Percentiles rank a stretch among this genome's conserved stretches.
phyloP scores from a whole-genome alignment of 768 basidiomycete genomes.

The Collybiopsis luxurians region DNA sequence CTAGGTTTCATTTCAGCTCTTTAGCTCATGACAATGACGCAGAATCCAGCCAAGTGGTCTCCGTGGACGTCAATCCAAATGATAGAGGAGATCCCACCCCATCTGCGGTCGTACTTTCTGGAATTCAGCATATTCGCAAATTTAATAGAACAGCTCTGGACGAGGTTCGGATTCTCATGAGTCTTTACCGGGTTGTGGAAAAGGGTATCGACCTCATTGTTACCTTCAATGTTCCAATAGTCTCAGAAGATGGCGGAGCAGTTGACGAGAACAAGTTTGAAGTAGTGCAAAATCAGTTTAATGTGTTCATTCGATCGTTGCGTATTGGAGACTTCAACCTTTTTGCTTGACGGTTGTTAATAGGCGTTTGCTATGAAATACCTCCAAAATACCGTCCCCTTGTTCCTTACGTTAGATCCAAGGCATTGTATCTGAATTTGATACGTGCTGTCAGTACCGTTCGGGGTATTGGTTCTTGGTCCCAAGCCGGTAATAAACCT shows the following conservation, averaged over 20 bases:
- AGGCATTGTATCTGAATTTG: too few species aligned
- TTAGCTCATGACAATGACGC: slow-evolving; percentile 91
- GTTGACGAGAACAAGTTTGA: slow-evolving; percentile 35
- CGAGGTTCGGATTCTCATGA: slow-evolving; percentile 73
- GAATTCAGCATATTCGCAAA: slow-evolving; percentile 72
- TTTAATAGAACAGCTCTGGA: slow-evolving; percentile 65
- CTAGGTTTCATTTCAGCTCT: slow-evolving; percentile 88
- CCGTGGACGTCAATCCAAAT: slow-evolving; percentile 37
- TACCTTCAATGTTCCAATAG: slow-evolving; percentile 76
- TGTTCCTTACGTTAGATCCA: too few species aligned
- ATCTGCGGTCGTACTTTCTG: slow-evolving; percentile 58
- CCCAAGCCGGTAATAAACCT: too few species aligned
- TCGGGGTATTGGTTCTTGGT: too few species aligned
- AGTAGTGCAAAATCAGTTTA: slow-evolving; percentile 47
- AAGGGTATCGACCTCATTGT: slow-evolving; percentile 82
- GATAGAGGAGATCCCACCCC: slow-evolving; percentile 50
- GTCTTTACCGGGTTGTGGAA: slow-evolving; percentile 71
- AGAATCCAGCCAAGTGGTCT: slow-evolving; percentile 40
- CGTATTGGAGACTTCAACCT: slow-evolving; percentile 65
- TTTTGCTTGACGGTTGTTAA: slow-evolving; percentile 50
- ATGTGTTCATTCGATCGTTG: slow-evolving; percentile 54
- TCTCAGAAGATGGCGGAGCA: slow-evolving; percentile 41
- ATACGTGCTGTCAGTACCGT: too few species aligned
- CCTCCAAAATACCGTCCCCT: too few species aligned
- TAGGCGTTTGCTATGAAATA: too few species aligned